phyloP scores from a whole-genome alignment of 345 rosid genomes.

The Bruguiera gymnorhiza region DNA sequence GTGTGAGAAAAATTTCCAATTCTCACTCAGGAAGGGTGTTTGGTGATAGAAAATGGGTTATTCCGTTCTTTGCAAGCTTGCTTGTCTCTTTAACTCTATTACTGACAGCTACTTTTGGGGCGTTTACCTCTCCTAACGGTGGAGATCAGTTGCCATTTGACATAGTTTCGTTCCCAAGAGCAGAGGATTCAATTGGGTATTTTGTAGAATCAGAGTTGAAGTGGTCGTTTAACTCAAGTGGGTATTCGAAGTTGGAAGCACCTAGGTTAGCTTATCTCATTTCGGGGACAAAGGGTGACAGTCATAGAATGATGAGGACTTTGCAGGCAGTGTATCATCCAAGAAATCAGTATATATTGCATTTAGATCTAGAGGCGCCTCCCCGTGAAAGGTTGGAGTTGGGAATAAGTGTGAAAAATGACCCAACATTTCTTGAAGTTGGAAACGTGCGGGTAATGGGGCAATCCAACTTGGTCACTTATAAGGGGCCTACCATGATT shows the following conservation, averaged over 20 bases:
- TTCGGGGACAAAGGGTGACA: conserved; percentile 93
- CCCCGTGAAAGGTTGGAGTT: conserved; percentile 81
- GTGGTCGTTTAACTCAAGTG: conserved; percentile 31
- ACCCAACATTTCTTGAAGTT: conserved; percentile 61
- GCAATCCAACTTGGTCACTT: conserved; percentile 86
- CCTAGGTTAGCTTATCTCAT: conserved; percentile 89
- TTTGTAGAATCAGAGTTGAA: conserved; percentile 66
- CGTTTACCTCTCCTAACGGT: conserved; percentile 36
- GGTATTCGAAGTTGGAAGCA: conserved; percentile 31
- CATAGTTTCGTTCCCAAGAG: conserved; percentile 32
- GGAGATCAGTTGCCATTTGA: conserved; percentile 56
- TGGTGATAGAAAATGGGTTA: conserved; percentile 75
- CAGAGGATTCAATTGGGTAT: conserved; percentile 55
- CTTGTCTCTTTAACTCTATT: conserved; percentile 63
- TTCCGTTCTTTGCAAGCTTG: conserved; percentile 76
- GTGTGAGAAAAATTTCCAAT: conserved; percentile 56
- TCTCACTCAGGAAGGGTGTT: conserved; percentile 61
- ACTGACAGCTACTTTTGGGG: conserved; percentile 40
- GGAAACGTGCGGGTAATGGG: conserved; percentile 91
- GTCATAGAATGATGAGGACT: conserved; percentile 89
- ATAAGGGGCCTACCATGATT: conserved; percentile 92
- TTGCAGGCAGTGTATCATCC: conserved; percentile 94
- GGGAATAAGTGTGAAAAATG: conserved; percentile 59
- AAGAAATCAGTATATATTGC: conserved; percentile 87
- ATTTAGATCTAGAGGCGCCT: conserved; percentile 92